Evolutionary conservation across 2,329 filamentous ascomycete genomes (phyloP).

Genomic region (Diaporthe sp.): DNA sequence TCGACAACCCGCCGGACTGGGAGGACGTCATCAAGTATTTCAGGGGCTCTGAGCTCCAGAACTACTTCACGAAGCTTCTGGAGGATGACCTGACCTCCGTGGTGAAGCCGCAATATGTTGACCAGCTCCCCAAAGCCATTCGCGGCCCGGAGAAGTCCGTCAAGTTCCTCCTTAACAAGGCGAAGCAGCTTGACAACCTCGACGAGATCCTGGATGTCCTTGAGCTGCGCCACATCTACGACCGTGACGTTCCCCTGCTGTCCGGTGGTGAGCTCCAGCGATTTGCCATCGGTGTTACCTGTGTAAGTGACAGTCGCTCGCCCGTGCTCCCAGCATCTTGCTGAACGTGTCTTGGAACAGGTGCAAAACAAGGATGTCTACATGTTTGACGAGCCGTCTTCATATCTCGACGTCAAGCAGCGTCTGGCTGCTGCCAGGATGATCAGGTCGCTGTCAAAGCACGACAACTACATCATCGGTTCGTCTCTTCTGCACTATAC

Average conservation of each 20-base stretch:
- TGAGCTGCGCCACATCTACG: constrained; percentile 88
- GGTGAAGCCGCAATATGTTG: constrained; percentile 99
- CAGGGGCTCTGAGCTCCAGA: constrained; percentile 96
- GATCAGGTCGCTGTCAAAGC: constrained; percentile 89
- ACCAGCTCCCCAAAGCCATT: constrained; percentile 95
- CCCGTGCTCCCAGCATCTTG: neutral
- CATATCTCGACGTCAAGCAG: constrained; percentile 99
- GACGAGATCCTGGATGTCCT: constrained; percentile 87
- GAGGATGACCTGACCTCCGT: constrained; percentile 98
- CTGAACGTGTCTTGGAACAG: constrained; percentile 28
- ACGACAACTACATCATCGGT: constrained; percentile 91
- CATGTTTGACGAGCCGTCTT: constrained; percentile 99
- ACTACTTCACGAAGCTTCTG: constrained; percentile 98
- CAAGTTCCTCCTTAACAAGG: constrained; percentile 80
- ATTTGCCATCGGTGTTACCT: constrained; percentile 94
- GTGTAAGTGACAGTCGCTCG: constrained; percentile 66
- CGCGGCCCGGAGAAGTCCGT: constrained; percentile 86
- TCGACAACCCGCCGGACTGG: constrained; percentile 98
- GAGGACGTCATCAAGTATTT: constrained; percentile 99
- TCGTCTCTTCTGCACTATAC: constrained; percentile 5
- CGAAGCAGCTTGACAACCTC: constrained; percentile 82
- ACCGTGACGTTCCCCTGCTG: constrained; percentile 89
- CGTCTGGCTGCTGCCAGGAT: constrained; percentile 92
- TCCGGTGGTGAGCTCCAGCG: constrained; percentile 98
- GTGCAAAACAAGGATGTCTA: constrained; percentile 63